phyloP scores from a whole-genome alignment of 2,329 filamentous ascomycete species.

The Claviceps fusiformis region DNA sequence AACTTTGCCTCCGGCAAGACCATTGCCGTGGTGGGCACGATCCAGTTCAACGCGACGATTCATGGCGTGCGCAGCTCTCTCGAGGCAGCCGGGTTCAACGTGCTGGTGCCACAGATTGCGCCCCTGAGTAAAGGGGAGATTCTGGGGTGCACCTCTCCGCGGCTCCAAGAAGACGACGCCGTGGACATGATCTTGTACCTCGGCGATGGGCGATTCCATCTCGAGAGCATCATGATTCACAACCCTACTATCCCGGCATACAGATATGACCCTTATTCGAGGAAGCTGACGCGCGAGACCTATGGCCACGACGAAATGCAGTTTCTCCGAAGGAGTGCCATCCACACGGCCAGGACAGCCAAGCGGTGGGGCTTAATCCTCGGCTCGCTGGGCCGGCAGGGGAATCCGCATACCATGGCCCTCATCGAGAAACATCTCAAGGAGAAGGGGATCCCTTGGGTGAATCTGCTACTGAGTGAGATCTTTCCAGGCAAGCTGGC shows the following conservation, averaged over 20 bases:
- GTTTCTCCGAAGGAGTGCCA: conserved; percentile 61
- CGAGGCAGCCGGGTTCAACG: conserved; percentile 69
- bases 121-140: conserved; percentile 93
- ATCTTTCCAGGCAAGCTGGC: conserved; percentile 94
- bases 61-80: conserved; percentile 70
- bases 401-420: conserved; percentile 83
- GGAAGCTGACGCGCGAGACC: conserved; percentile 77
- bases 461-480: conserved; percentile 81
- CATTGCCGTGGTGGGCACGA: conserved; percentile 87
- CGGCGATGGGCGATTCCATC: conserved; percentile 85
- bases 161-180: conserved; percentile 40
- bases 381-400: conserved; percentile 82
- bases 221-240: conserved; percentile 98
- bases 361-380: conserved; percentile 92
- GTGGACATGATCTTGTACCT: conserved; percentile 78
- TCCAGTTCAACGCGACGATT: conserved; percentile 96
- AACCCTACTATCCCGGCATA: conserved; percentile 86
- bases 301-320: conserved; percentile 93
- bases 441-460: conserved; percentile 59
- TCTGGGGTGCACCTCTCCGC: conserved; percentile 87
- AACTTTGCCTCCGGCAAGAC: conserved; percentile 80
- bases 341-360: conserved; percentile 59
- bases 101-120: conserved; percentile 82
- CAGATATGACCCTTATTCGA: conserved; percentile 91
- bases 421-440: conserved; percentile 70